Evolutionary conservation across 176 grass and related monocot genomes (phyloP).

Genomic region (Carex littledalei): DNA sequence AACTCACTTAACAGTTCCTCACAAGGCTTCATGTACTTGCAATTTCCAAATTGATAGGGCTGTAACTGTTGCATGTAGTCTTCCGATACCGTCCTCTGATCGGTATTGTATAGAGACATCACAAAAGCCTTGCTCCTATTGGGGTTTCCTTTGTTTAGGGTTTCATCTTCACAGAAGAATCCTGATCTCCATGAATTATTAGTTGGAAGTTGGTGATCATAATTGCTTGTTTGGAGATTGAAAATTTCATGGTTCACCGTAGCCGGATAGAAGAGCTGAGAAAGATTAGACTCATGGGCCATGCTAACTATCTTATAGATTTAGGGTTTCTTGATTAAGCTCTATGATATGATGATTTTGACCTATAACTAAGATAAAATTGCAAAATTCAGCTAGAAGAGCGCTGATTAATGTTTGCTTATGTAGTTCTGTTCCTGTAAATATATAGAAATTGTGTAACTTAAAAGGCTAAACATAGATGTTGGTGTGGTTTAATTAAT

Average conservation of each 20-base stretch:
- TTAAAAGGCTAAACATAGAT: not conserved
- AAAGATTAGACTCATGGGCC: slow-evolving; percentile 1
- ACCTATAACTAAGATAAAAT: not conserved
- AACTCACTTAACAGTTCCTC: slow-evolving; percentile 44
- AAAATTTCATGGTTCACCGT: slow-evolving; percentile 13
- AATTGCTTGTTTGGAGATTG: slow-evolving; percentile 15
- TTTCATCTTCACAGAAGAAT: slow-evolving; percentile 9
- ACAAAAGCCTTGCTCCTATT: not conserved
- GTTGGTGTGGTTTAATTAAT: not conserved
- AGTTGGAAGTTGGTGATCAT: slow-evolving; percentile 4
- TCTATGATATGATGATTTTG: not conserved
- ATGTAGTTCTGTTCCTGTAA: not conserved
- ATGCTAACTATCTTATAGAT: not conserved
- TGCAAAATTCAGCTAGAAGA: not conserved
- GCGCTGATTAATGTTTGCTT: not conserved
- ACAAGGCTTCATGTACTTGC: slow-evolving; percentile 35
- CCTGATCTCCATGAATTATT: slow-evolving; percentile 22
- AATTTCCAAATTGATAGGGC: slow-evolving; percentile 35
- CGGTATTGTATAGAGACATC: not conserved
- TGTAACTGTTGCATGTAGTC: slow-evolving; percentile 17
- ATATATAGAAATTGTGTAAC: not conserved
- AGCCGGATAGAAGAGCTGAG: slow-evolving; percentile 8
- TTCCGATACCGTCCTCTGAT: not conserved
- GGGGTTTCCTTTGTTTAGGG: slow-evolving; percentile 17
- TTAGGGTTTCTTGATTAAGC: not conserved